phyloP scores from a whole-genome alignment of 164 flowering plant genomes.

The Amborella trichopoda region DNA sequence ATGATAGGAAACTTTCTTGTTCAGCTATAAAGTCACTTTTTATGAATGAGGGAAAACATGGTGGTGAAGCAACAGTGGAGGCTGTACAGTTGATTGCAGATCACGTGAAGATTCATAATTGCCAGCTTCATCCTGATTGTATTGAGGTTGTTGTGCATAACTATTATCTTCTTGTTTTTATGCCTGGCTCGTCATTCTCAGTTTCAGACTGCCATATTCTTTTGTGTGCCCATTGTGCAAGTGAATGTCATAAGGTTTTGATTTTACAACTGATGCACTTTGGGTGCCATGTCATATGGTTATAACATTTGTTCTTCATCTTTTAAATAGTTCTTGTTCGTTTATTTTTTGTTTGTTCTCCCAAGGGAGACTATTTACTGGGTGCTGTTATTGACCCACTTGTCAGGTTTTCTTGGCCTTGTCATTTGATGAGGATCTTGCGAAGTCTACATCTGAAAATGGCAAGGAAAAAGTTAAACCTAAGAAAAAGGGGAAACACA shows the following conservation, averaged over 20 bases:
- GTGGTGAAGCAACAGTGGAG: slow-evolving; percentile 83
- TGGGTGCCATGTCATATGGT: no score
- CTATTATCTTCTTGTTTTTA: neutral
- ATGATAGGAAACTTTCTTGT: slow-evolving; percentile 79
- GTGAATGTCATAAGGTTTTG: no score
- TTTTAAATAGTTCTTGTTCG: neutral
- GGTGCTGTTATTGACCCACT: no score
- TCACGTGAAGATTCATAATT: slow-evolving; percentile 60
- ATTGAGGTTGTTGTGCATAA: slow-evolving; percentile 40
- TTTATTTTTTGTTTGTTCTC: neutral
- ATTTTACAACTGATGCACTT: no score
- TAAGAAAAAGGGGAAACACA: slow-evolving; percentile 25
- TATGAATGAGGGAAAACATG: slow-evolving; percentile 80
- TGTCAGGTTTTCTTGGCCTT: slow-evolving; percentile 68
- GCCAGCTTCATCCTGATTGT: slow-evolving; percentile 83
- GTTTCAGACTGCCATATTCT: no score
- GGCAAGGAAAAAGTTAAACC: slow-evolving; percentile 21
- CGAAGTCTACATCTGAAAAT: slow-evolving; percentile 26
- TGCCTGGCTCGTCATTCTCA: neutral
- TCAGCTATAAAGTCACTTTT: slow-evolving; percentile 72
- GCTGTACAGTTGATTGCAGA: slow-evolving; percentile 76
- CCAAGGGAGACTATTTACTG: neutral
- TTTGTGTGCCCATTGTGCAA: no score
- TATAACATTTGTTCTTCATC: neutral
- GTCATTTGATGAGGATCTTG: slow-evolving; percentile 80